phyloP scores from a whole-genome alignment of 1,139 yeast genomes.

The Lodderomyces metapsilosis region DNA sequence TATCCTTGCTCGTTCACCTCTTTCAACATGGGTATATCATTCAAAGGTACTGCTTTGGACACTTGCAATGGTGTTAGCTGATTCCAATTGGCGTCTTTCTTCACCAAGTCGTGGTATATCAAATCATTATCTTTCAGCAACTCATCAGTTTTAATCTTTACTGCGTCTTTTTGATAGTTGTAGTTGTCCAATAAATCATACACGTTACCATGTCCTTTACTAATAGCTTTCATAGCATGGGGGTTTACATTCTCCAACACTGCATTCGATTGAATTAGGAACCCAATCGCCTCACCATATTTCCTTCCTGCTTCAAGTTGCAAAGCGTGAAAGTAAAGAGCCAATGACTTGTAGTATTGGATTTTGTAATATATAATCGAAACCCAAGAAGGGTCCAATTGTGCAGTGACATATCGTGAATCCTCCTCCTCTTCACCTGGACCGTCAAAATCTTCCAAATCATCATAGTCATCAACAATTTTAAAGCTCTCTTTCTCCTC shows the following conservation, averaged over 20 bases:
- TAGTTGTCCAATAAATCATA: constrained; percentile 43
- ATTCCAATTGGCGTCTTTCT: constrained; percentile 55
- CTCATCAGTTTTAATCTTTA: constrained; percentile 43
- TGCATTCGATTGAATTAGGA: constrained; percentile 52
- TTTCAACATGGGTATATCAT: constrained; percentile 30
- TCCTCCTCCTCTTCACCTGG: constrained; percentile 19
- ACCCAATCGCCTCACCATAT: constrained; percentile 78
- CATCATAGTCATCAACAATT: constrained; percentile 19
- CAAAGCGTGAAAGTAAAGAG: constrained; percentile 54
- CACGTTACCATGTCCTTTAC: constrained; percentile 26
- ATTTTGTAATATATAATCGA: constrained; percentile 47
- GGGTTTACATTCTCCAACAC: constrained; percentile 29
- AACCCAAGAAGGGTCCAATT: constrained; percentile 48
- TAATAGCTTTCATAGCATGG: constrained; percentile 24
- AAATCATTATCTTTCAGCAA: constrained; percentile 83
- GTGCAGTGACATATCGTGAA: constrained; percentile 38
- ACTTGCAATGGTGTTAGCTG: constrained; percentile 74
- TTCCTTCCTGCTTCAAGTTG: constrained; percentile 49
- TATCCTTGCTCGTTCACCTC: constrained; percentile 56
- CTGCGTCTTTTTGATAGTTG: constrained; percentile 45
- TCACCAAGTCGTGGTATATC: constrained; percentile 78
- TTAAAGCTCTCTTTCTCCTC: constrained; percentile 9
- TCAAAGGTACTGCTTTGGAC: constrained; percentile 61
- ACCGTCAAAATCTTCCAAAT: constrained; percentile 8
- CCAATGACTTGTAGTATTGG: constrained; percentile 40